Base-by-base conservation (phyloP, 2,329 filamentous ascomycete genomes). In the Rutstroemia sp. region DNA sequence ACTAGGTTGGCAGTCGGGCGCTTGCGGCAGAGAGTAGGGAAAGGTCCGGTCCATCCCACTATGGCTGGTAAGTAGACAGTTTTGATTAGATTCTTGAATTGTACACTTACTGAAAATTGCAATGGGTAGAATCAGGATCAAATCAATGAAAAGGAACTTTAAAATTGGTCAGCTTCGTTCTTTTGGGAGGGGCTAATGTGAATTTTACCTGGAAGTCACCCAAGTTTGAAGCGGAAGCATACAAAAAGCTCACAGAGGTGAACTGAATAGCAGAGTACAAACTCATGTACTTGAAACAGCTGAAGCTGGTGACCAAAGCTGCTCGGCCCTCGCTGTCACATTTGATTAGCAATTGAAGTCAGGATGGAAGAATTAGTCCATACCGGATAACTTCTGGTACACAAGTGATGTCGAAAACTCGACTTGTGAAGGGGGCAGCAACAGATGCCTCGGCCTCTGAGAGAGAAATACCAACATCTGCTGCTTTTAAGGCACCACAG, bases 271-370 rank as follows among this genome's bases (percentile, higher is more conserved):
- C 92, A 2, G 92, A 97, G 76, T 99, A 99, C 62, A 99, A 74
- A 65, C 89, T 95, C 95, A 99, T 99, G 73, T 95, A 99, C 76
- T 97, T 99, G 80, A 99, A 99, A 75, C 94, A 99, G 75, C 89
- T 95, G 75, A 99, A 99, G 72, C 91, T 96, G 12, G 94, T 99
- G n/a, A 97, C 92, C 36, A 99, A 79, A 36, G 95, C 89, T 19
- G 92, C 92, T 60, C 95, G 85, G 19, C 94, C 94, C 76, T 99
- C 94, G 63, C 91, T 72, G 56, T 40, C 50, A 38, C 44, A 39
- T 17, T 19, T 30, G 27, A 46, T 64, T 54, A 65, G 62, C 51
- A 48, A 48, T 17, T 39, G 16, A 34, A 34, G 21, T 10, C n/a
- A 39, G 16, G n/a, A 21, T 10, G 39, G 8, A n/a, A 14, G 27